These are phyloP conservation scores for Somion occarium DNA, from an alignment of 1,284 basidiomycete genomes.

Conservation along the genomic window DNA sequence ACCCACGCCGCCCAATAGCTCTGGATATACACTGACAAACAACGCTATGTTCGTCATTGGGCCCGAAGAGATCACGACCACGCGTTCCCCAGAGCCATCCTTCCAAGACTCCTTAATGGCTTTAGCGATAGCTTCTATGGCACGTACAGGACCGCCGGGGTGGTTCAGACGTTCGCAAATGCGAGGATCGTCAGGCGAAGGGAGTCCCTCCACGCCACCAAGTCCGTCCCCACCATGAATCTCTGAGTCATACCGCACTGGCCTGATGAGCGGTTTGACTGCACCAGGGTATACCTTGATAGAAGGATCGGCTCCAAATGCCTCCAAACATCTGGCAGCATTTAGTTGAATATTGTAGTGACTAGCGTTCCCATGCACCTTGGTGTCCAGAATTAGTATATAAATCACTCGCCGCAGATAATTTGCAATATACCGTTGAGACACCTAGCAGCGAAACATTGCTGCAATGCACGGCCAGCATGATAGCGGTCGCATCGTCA, in stretches of 20 bases:
- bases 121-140: constrained; percentile 63
- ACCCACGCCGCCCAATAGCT: constrained; percentile 58
- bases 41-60: constrained; percentile 84
- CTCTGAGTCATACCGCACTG: constrained; percentile 41
- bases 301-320: constrained; percentile 54
- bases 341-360: constrained; percentile 62
- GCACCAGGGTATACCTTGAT: constrained; percentile 69
- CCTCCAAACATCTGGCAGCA: constrained; percentile 67
- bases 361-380: constrained; percentile 78
- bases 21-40: constrained; percentile 67
- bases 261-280: constrained; percentile 52
- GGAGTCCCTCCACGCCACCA: constrained; percentile 74
- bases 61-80: constrained; percentile 69
- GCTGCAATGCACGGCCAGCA: constrained; percentile 63
- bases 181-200: constrained; percentile 37
- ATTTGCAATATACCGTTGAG: constrained; percentile 55
- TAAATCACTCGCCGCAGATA: neutral
- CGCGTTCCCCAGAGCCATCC: constrained; percentile 46
- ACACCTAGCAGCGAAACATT: constrained; percentile 68
- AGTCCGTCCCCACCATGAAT: constrained; percentile 81
- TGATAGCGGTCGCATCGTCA: constrained; percentile 79
- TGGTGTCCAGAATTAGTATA: neutral
- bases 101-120: constrained; percentile 53
- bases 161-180: constrained; percentile 45
- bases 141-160: constrained; percentile 39